phyloP scores from a whole-genome alignment of 2,329 filamentous ascomycete genomes.

The Neocucurbitaria cava region DNA sequence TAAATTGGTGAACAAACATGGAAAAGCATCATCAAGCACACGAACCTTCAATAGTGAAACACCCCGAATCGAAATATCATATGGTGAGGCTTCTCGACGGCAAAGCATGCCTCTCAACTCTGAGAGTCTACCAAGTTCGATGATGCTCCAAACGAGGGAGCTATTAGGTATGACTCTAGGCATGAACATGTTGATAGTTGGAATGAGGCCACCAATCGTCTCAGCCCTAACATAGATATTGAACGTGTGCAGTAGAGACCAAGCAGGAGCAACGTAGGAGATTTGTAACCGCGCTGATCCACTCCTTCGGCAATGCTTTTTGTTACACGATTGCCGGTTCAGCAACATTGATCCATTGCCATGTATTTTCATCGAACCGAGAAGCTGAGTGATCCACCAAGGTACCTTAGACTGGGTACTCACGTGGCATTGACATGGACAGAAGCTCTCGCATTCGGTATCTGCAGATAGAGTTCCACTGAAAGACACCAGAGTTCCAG shows the following conservation, averaged over 20 bases:
- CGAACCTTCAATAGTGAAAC: background rate
- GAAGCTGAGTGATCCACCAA: constrained; percentile 1
- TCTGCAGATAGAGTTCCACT: background rate
- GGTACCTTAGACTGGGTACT: constrained; percentile 1
- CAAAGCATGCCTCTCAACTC: constrained; percentile 2
- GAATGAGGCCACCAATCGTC: background rate
- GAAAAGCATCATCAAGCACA: background rate
- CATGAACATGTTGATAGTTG: background rate
- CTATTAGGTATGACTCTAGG: constrained; percentile 6
- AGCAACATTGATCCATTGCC: constrained; percentile 5
- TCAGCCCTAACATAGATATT: constrained; percentile 6
- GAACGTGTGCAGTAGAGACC: constrained; percentile 1
- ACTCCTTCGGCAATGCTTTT: constrained; percentile 3
- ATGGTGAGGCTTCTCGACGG: background rate
- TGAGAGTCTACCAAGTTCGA: constrained; percentile 7
- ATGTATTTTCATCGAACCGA: constrained; percentile 6
- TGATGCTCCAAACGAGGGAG: constrained; percentile 4
- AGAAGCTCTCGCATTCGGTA: constrained; percentile 8
- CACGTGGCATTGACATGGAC: constrained; percentile 10
- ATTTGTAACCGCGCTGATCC: constrained; percentile 4
- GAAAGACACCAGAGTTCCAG: background rate
- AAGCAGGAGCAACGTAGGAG: constrained; percentile 5
- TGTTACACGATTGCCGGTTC: constrained; percentile 5
- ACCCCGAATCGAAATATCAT: background rate
- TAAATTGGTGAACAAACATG: too few relatives aligned